These are phyloP conservation scores for Rhodosorus marinus DNA, from an alignment of 23 red algal species.

Conservation along the genomic window DNA sequence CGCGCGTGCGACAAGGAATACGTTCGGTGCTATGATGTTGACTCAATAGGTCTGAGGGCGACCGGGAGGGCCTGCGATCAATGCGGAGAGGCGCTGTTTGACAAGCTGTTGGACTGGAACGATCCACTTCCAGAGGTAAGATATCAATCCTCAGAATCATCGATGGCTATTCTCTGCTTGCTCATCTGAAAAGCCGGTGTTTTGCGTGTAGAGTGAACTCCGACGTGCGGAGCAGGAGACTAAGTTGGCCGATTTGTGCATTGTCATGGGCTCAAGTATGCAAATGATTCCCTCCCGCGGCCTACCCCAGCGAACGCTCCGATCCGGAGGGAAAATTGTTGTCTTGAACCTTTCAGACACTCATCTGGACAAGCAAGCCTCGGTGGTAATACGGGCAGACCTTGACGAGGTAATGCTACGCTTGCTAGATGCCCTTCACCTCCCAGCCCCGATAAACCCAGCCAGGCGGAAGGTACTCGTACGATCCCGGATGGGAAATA, in stretches of 20 bases:
- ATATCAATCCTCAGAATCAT: too few relatives aligned
- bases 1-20: slow-evolving; percentile 15
- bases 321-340: not conserved
- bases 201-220: too few relatives aligned
- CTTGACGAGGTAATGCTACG: too few relatives aligned
- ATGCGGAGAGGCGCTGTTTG: not conserved
- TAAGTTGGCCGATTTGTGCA: not conserved
- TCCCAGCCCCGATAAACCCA: too few relatives aligned
- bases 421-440: too few relatives aligned
- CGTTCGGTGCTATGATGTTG: slow-evolving; percentile 13
- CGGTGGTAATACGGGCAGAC: too few relatives aligned
- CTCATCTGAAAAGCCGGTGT: too few relatives aligned
- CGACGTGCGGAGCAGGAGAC: not conserved
- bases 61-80: not conserved
- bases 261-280: not conserved
- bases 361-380: too few relatives aligned
- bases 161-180: too few relatives aligned
- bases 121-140: not conserved
- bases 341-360: not conserved
- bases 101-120: not conserved
- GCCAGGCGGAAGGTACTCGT: too few relatives aligned
- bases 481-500: too few relatives aligned
- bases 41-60: slow-evolving; percentile 24
- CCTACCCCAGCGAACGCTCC: not conserved
- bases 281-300: not conserved